These are phyloP conservation scores for Pseudopithomyces chartarum DNA, from an alignment of 2,329 filamentous ascomycete genomes.

Conservation along the genomic window DNA sequence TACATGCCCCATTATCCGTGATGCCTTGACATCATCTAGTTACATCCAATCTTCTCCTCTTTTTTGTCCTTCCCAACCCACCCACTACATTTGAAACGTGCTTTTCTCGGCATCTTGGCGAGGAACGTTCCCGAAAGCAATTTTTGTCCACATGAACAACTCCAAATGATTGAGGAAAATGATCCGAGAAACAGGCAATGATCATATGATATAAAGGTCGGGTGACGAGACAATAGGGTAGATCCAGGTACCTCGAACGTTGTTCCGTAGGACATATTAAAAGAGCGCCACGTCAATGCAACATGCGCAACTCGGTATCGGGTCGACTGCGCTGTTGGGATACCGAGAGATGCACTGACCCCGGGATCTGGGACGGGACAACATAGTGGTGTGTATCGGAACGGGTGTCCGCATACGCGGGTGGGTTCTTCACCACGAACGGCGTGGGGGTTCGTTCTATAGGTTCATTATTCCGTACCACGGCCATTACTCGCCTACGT, in stretches of 20 bases:
- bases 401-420: constrained; percentile 2
- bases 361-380: not conserved
- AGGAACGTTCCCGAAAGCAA: too few relatives aligned
- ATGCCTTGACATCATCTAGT: too few relatives aligned
- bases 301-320: not conserved
- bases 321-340: not conserved
- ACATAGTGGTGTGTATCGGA: not conserved
- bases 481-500: not conserved
- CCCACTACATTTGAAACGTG: too few relatives aligned
- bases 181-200: too few relatives aligned
- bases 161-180: too few relatives aligned
- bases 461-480: not conserved
- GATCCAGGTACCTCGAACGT: not conserved
- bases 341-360: not conserved
- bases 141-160: too few relatives aligned
- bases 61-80: too few relatives aligned
- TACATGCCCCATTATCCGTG: too few relatives aligned
- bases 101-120: too few relatives aligned
- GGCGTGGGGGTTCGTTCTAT: not conserved
- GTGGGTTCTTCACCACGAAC: not conserved
- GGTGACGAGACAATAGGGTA: not conserved
- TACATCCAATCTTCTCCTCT: too few relatives aligned
- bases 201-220: not conserved
- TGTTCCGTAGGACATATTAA: not conserved
- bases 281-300: not conserved